Evolutionary conservation across 1,284 basidiomycete species (phyloP), one percentile per base, ranked within the genome.

Genomic region (Ceratobasidium papillatum): DNA sequence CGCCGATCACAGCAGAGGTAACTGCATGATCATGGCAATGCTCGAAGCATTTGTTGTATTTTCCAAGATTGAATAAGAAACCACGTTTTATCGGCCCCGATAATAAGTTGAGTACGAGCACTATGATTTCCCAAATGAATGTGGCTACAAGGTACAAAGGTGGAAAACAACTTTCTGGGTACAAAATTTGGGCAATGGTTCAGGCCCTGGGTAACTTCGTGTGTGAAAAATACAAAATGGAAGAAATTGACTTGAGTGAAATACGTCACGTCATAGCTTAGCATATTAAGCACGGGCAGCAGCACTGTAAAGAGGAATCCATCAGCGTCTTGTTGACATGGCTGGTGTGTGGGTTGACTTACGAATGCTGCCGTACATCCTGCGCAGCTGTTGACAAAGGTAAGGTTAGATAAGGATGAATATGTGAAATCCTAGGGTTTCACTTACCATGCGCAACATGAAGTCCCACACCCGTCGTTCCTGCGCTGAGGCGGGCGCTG

Each of bases 231-330:
- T 68, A 56, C 49, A 54, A n/a, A 43, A 47, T 19, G 22, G 25
- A 8, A 52, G 47, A 49, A 49, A 9, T 12, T 27, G 5, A 56
- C 3, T 22, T n/a, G 8, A 36, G 22, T 32, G 27, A 34, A 66
- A 49, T n/a, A 19, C 12, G n/a, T 32, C 41, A 32, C 3, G 51
- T 65, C 41, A 47, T n/a, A 27, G 4, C 25, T 30, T 56, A 68
- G 65, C 65, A 68, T 19, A 68, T 22, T 14, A 52, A 43, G 51
- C 65, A 68, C 38, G 65, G 65, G 51, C 65, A 68, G 34, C 65
- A 68, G 65, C 65, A 68, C 65, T 68, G 49, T 14, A 36, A 51
- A 36, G 12, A 34, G 27, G 12, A 30, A 12, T 47, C 38, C 38
- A 45, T 66, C 32, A 66, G 47, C 27, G 56, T 25, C 25, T 38